Conservation (phyloP, 2,329 filamentous ascomycete species). For the Colletotrichum kahawae region DNA sequence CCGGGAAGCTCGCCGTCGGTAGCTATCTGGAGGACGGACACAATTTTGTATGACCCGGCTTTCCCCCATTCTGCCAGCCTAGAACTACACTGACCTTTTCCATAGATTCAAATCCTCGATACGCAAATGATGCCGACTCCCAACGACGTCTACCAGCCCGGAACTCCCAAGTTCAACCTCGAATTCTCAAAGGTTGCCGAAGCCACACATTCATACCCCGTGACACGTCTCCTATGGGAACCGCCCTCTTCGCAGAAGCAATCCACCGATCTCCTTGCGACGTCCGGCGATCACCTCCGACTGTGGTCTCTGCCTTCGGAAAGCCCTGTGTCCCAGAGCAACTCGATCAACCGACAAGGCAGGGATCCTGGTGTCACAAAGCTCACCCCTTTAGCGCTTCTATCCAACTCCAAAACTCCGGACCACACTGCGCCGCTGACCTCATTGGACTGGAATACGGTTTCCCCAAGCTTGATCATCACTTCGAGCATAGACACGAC, state of each 20-base stretch:
- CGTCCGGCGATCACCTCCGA: constrained; percentile 91
- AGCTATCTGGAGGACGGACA: constrained; percentile 98
- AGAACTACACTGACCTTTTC: constrained; percentile 21
- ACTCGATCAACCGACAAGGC: constrained; percentile 65
- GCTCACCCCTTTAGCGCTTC: constrained; percentile 86
- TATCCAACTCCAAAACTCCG: constrained; percentile 98
- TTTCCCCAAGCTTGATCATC: constrained; percentile 96
- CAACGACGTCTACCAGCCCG: constrained; percentile 71
- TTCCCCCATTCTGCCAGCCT: background rate
- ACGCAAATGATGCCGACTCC: constrained; percentile 78
- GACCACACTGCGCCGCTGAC: constrained; percentile 97
- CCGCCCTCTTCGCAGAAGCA: constrained; percentile 94
- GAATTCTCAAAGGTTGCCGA: constrained; percentile 95
- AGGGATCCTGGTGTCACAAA: constrained; percentile 72
- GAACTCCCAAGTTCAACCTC: constrained; percentile 74
- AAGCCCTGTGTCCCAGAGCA: constrained; percentile 63
- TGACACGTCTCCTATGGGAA: constrained; percentile 95
- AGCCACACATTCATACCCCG: constrained; percentile 96
- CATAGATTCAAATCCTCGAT: constrained; percentile 94
- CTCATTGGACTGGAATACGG: constrained; percentile 96
- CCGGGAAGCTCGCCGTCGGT: constrained; percentile 91
- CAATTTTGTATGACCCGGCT: constrained; percentile 76
- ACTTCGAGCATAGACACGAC: constrained; percentile 99
- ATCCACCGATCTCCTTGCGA: constrained; percentile 91
- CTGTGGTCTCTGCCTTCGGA: constrained; percentile 89